Evolutionary conservation across 2,329 filamentous ascomycete genomes (phyloP).

Genomic region (Neoarthrinium moseri): DNA sequence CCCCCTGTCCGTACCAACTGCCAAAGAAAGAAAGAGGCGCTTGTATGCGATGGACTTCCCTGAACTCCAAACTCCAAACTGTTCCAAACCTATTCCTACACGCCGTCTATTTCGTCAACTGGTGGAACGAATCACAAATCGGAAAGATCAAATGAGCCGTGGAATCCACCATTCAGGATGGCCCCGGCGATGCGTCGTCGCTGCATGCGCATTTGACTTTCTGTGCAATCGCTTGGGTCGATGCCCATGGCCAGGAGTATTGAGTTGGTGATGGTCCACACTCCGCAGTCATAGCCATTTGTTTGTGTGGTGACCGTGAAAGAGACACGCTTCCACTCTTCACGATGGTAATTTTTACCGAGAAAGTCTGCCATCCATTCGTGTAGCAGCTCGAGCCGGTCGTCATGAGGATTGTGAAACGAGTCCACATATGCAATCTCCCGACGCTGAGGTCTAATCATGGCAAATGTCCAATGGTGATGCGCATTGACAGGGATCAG

Average conservation of each 20-base stretch:
- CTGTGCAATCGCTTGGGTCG: conserved; percentile 47
- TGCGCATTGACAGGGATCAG: conserved; percentile 67
- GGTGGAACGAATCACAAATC: no score
- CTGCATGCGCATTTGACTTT: conserved; percentile 57
- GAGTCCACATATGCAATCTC: conserved; percentile 71
- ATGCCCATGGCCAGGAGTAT: conserved; percentile 59
- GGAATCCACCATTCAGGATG: conserved; percentile 66
- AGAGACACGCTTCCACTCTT: conserved; percentile 59
- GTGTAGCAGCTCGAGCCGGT: conserved; percentile 41
- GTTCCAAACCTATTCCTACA: no score
- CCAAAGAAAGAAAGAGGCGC: no score
- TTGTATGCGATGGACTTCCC: no score
- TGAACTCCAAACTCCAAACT: no score
- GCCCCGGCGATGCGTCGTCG: conserved; percentile 63
- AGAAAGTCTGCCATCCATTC: conserved; percentile 60
- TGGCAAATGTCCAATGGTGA: conserved; percentile 70
- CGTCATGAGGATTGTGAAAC: conserved; percentile 43
- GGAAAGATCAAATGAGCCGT: conserved; percentile 58
- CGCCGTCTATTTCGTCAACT: no score
- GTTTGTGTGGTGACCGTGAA: conserved; percentile 54
- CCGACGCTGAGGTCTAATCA: conserved; percentile 60
- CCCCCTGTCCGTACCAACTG: no score
- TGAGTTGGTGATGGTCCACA: conserved; percentile 73
- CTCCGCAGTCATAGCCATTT: conserved; percentile 74
- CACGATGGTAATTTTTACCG: conserved; percentile 46